phyloP scores from a whole-genome alignment of 768 basidiomycete genomes.

The Lactifluus volemus region DNA sequence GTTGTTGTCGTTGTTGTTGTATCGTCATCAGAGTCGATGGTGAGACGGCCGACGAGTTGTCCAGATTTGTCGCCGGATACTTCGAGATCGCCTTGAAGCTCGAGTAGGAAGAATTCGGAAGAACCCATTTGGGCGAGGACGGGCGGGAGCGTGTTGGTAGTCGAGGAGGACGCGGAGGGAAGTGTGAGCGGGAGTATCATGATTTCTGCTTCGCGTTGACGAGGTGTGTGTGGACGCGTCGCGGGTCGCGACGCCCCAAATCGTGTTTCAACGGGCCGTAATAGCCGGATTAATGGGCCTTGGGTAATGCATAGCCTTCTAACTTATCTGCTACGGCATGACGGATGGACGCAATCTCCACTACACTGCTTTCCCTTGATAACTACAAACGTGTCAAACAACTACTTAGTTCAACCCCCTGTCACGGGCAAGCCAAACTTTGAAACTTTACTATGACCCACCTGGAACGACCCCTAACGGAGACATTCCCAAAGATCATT shows the following conservation, averaged over 20 bases:
- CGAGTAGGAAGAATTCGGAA: constrained; percentile 74
- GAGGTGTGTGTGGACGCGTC: neutral
- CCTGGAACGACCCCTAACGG: neutral
- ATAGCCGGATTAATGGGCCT: neutral
- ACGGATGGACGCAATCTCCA: neutral
- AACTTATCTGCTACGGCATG: too few relatives aligned
- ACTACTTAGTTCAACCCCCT: neutral
- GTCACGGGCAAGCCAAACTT: neutral
- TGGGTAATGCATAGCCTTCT: too few relatives aligned
- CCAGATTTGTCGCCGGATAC: constrained; percentile 62
- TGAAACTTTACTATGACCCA: neutral
- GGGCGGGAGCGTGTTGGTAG: constrained; percentile 40
- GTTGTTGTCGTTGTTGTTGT: too few relatives aligned
- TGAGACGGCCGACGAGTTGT: constrained; percentile 70
- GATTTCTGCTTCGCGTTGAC: neutral
- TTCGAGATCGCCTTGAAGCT: constrained; percentile 78
- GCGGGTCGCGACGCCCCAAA: too few relatives aligned
- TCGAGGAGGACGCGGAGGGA: constrained; percentile 25
- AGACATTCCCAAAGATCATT: constrained; percentile 9
- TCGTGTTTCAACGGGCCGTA: neutral
- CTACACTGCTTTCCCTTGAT: neutral
- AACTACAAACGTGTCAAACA: neutral
- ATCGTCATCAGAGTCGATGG: constrained; percentile 34
- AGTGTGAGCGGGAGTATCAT: constrained; percentile 65
- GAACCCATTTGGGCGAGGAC: constrained; percentile 64